A percentile compares a stretch with the other conserved stretches of the same genome.
Evolutionary conservation across 768 basidiomycete species (phyloP).

Genomic region (Suillus subluteus): DNA sequence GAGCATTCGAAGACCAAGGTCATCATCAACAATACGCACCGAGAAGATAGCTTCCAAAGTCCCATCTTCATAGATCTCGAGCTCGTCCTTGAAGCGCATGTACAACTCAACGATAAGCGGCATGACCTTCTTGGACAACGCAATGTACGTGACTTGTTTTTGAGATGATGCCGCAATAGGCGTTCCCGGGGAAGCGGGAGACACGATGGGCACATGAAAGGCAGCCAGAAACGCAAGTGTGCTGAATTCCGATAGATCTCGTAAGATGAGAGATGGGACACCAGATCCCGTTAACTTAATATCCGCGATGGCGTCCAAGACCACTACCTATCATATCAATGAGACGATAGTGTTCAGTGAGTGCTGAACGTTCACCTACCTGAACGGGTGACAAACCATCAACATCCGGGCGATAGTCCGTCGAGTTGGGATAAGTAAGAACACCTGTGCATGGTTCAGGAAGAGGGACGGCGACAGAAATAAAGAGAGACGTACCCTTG

Average conservation of each 20-base stretch:
- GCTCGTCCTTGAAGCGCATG: conserved; percentile 45
- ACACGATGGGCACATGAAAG: conserved; percentile 47
- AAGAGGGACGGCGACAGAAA: not conserved
- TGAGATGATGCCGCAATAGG: conserved; percentile 34
- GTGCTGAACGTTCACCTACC: conserved; percentile 41
- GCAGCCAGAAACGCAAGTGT: conserved; percentile 88
- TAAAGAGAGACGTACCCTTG: conserved; percentile 52
- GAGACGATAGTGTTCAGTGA: not conserved
- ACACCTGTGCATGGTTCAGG: conserved; percentile 48
- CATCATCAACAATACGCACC: conserved; percentile 44
- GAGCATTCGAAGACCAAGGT: not conserved
- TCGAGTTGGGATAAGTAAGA: conserved; percentile 78
- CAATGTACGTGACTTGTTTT: conserved; percentile 86
- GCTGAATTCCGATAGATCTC: conserved; percentile 83
- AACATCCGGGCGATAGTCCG: conserved; percentile 88
- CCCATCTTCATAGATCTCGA: conserved; percentile 54
- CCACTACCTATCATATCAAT: conserved; percentile 53
- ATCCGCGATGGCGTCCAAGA: conserved; percentile 68
- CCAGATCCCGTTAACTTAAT: conserved; percentile 69
- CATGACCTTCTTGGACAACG: conserved; percentile 86
- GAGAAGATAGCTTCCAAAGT: conserved; percentile 84
- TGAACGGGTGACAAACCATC: conserved; percentile 82
- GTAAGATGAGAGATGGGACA: conserved; percentile 73
- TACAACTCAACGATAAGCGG: conserved; percentile 82
- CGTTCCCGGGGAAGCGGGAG: conserved; percentile 18